Evolutionary conservation across 306 rosid species (phyloP), one percentile per base, ranked within the genome.

Genomic region (Cicer yamashitae): DNA sequence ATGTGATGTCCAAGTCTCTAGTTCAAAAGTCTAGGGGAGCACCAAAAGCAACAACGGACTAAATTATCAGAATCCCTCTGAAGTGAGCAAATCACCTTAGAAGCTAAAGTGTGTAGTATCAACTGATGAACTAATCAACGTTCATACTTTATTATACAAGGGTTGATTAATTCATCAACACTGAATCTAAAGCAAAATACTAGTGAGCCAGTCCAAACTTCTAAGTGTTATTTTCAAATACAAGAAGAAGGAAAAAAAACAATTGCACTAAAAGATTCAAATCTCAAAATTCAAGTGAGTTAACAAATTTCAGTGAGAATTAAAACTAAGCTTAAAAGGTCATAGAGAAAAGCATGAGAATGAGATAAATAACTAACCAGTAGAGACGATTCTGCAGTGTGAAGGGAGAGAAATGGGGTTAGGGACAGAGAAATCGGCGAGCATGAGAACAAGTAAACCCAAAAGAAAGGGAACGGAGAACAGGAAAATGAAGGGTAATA

Each of bases 351-450:
- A 47, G 52, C 52, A 10, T 4, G 52, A 47, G 0, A 9, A 17
- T 7, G 50, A 37, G 0, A 67, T 11, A 38, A 53, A 9, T 17
- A 44, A 66, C 71, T 20, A 54, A 94, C 97, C 83, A 51, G 89
- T 91, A 73, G 98, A 94, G 69, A 94, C 87, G 77, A 94, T 90
- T 79, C 85, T 88, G 92, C 98, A 94, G 85, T 86, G 91, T 38
- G 98, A 90, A 18, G 89, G 89, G 41, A 88, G 64, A 30, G 94
- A 87, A 79, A 90, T 86, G 75, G 94, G 84, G 76, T 64, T 87
- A 9, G 88, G 43, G 17, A 82, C 74, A 4, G 91, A 86, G 37
- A 90, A 86, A 84, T 86, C 82, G n/a, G 91, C 67, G 71, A 80
- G 10, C 17, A 84, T 34, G 30, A 89, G 78, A 3, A 86, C 74